These are phyloP conservation scores for Claviceps maximensis DNA, from an alignment of 2,329 filamentous ascomycete species.

Conservation along the genomic window DNA sequence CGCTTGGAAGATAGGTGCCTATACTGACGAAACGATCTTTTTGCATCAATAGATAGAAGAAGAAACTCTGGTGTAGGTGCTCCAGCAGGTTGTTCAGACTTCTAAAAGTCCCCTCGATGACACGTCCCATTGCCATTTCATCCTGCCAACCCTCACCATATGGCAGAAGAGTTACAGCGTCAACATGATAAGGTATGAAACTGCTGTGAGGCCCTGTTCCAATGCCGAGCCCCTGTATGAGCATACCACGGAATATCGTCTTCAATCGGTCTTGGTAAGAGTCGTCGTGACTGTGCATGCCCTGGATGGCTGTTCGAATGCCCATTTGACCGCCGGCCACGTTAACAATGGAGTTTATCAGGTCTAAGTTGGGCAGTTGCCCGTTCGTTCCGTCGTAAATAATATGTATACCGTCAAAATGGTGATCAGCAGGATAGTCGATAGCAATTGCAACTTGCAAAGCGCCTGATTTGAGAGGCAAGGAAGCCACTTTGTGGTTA, in stretches of 20 bases:
- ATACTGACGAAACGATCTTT: constrained; percentile 92
- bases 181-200: constrained; percentile 96
- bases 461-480: constrained; percentile 84
- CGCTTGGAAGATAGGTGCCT: constrained; percentile 88
- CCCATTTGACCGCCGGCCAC: constrained; percentile 90
- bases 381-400: constrained; percentile 94
- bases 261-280: constrained; percentile 68
- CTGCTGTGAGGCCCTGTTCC: constrained; percentile 84
- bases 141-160: constrained; percentile 91
- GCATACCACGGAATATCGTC: constrained; percentile 86
- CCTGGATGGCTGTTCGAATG: constrained; percentile 69
- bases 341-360: constrained; percentile 84
- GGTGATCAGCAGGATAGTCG: constrained; percentile 75
- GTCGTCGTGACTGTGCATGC: constrained; percentile 73
- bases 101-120: constrained; percentile 80
- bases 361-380: constrained; percentile 85
- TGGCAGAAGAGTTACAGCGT: constrained; percentile 85
- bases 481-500: constrained; percentile 52
- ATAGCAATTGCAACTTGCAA: constrained; percentile 88
- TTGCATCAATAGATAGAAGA: constrained; percentile 94
- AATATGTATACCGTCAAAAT: constrained; percentile 80
- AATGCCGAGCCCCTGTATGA: constrained; percentile 79
- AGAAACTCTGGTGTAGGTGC: constrained; percentile 96
- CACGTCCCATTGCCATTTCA: constrained; percentile 86
- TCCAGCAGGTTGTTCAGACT: constrained; percentile 94